Evolutionary conservation across 495 filamentous ascomycete species (phyloP).

Genomic region (Opeltia flavorubescens): DNA sequence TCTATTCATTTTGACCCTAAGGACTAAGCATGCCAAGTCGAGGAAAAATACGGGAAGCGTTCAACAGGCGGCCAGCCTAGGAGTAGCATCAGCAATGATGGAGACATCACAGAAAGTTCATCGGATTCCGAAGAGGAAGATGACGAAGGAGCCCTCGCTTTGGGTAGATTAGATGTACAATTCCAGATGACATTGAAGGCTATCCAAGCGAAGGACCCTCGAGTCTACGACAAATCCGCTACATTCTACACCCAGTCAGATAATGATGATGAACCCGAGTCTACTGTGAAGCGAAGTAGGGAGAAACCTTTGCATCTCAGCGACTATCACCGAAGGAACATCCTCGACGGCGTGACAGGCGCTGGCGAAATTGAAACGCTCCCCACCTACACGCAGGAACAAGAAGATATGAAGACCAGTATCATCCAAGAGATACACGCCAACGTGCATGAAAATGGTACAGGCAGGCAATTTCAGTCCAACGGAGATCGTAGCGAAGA

Average conservation of each 20-base stretch:
- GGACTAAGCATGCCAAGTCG: constrained; percentile 42
- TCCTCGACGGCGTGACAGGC: constrained; percentile 47
- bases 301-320: constrained; percentile 75
- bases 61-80: constrained; percentile 22
- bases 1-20: too few species aligned
- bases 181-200: constrained; percentile 74
- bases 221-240: constrained; percentile 66
- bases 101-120: constrained; percentile 29
- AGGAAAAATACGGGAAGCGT: constrained; percentile 64
- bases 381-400: constrained; percentile 71
- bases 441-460: constrained; percentile 20
- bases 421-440: constrained; percentile 71
- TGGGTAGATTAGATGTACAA: constrained; percentile 67
- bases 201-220: constrained; percentile 76
- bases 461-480: constrained; percentile 20
- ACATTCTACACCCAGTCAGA: constrained; percentile 63
- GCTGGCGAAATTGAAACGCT: constrained; percentile 39
- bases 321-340: constrained; percentile 82
- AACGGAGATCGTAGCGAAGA: constrained; percentile 24
- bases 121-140: constrained; percentile 73
- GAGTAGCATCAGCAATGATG: constrained; percentile 16
- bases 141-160: constrained; percentile 72
- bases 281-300: constrained; percentile 30
- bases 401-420: constrained; percentile 60
- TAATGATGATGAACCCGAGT: constrained; percentile 24